These are phyloP conservation scores for Cutaneotrichosporon sp. DNA, from an alignment of 1,284 basidiomycete species.

Conservation along the genomic window DNA sequence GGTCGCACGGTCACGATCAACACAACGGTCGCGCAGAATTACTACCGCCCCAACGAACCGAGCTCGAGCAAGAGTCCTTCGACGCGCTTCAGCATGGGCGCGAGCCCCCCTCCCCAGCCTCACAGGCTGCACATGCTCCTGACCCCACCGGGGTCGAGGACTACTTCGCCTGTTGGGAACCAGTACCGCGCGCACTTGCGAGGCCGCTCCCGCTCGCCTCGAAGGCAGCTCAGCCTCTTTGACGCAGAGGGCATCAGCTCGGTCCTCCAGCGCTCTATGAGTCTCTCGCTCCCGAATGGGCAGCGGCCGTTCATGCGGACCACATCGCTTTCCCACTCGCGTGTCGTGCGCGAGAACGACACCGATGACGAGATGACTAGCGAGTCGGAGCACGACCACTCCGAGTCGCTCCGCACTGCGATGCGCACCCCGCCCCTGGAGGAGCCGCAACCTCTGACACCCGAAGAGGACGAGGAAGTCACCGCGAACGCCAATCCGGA, in stretches of 20 bases:
- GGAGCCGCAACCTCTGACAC: neutral
- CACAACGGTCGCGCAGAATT: constrained; percentile 7
- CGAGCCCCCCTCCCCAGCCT: constrained; percentile 26
- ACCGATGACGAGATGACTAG: constrained; percentile 22
- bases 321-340: constrained; percentile 15
- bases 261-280: constrained; percentile 33
- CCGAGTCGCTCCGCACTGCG: constrained; percentile 5
- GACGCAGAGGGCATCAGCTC: constrained; percentile 35
- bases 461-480: constrained; percentile 2
- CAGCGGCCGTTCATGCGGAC: constrained; percentile 13
- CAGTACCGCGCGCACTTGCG: constrained; percentile 15
- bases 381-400: constrained; percentile 15
- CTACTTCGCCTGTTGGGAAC: constrained; percentile 20
- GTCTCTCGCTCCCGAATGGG: constrained; percentile 10
- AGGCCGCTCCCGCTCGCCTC: constrained; percentile 20
- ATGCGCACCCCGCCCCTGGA: constrained; percentile 17
- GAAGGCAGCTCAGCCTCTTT: constrained; percentile 21
- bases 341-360: constrained; percentile 9
- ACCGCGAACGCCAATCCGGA: constrained; percentile 33
- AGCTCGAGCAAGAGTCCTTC: neutral
- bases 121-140: constrained; percentile 29
- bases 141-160: constrained; percentile 38
- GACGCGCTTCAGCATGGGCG: neutral
- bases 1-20: constrained; percentile 13
- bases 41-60: constrained; percentile 1